A percentile compares a stretch with the other conserved stretches of the same genome.
These are phyloP conservation scores for Lipomyces sp. DNA, from an alignment of 805 yeast species.

Conservation along the genomic window DNA sequence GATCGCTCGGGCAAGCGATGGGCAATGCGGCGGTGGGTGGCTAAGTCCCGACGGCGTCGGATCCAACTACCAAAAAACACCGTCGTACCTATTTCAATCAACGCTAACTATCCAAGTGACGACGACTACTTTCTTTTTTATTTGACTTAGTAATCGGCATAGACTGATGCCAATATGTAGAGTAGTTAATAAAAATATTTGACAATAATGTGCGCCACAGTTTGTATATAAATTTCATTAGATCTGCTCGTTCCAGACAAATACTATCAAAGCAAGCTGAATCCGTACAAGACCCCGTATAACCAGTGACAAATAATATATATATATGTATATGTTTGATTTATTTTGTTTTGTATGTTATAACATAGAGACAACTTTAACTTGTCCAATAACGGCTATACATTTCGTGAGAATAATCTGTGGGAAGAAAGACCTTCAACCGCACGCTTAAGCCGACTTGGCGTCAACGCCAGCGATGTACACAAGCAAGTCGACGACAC, in stretches of 20 bases:
- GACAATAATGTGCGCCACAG: too few relatives aligned
- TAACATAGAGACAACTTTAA: not conserved
- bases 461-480: conserved; percentile 67
- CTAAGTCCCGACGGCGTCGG: not conserved
- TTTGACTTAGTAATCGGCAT: too few relatives aligned
- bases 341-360: not conserved
- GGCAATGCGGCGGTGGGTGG: conserved; percentile 1
- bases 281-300: not conserved
- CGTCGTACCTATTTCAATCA: not conserved
- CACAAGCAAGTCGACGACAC: conserved; percentile 89
- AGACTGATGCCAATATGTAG: too few relatives aligned
- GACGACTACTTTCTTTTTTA: not conserved
- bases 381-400: conserved; percentile 2
- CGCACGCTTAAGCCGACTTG: conserved; percentile 22
- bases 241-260: not conserved
- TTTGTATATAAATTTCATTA: not conserved
- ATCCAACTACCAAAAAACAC: not conserved
- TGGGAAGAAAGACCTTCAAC: not conserved
- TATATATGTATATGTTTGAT: not conserved
- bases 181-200: too few relatives aligned
- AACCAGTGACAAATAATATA: not conserved
- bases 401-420: not conserved
- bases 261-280: conserved; percentile 16
- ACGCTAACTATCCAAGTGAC: not conserved
- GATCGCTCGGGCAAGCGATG: not conserved